A percentile compares a stretch with the other conserved stretches of the same genome.
phyloP scores from a whole-genome alignment of 768 basidiomycete genomes.

The Auriscalpium vulgare region DNA sequence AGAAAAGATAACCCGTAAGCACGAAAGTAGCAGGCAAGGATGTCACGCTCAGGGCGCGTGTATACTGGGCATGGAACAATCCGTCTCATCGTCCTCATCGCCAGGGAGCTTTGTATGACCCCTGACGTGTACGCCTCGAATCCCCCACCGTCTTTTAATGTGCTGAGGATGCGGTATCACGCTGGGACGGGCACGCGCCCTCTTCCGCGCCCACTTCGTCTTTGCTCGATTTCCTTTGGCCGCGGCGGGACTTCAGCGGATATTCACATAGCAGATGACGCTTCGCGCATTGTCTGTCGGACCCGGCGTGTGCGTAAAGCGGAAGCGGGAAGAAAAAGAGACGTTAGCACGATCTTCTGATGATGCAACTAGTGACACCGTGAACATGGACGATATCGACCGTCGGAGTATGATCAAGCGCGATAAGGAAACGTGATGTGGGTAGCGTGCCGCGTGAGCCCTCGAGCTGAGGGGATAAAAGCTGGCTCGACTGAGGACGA shows the following conservation, averaged over 20 bases:
- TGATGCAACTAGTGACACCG: background rate
- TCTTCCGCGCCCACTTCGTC: background rate
- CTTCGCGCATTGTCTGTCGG: constrained; percentile 13
- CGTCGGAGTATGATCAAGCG: background rate
- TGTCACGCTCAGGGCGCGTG: too few species aligned
- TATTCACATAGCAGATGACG: constrained; percentile 11
- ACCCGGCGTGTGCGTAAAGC: background rate
- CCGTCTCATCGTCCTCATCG: too few species aligned
- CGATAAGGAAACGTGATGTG: background rate
- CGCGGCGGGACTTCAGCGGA: constrained; percentile 18
- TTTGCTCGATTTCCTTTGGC: constrained; percentile 14
- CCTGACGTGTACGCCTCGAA: too few species aligned
- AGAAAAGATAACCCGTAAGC: too few species aligned
- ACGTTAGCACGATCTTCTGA: background rate
- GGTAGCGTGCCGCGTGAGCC: too few species aligned
- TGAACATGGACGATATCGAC: background rate
- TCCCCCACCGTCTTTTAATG: too few species aligned
- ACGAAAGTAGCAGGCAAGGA: too few species aligned
- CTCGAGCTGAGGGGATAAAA: too few species aligned
- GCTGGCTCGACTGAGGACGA: too few species aligned
- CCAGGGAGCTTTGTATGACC: too few species aligned
- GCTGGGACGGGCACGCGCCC: background rate
- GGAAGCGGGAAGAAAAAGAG: background rate
- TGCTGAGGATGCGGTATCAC: constrained; percentile 1
- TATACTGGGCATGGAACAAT: too few species aligned